Conservation (phyloP, 2,329 filamentous ascomycete species). For the Penicillium sp. region DNA sequence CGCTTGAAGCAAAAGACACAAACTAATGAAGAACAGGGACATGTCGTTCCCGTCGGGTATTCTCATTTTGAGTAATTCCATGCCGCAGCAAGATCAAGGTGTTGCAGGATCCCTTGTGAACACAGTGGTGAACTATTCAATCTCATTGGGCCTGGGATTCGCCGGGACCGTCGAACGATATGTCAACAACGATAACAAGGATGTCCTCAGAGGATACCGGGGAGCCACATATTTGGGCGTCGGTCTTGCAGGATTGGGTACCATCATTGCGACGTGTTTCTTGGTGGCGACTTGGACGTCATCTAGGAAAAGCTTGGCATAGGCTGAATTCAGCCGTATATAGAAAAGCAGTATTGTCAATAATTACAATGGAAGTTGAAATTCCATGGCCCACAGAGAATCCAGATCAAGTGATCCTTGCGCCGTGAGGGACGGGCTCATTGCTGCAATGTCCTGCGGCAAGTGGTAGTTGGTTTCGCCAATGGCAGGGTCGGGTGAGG, state of each 20-base stretch:
- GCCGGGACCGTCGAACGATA: constrained; percentile 60
- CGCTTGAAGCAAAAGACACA: neutral
- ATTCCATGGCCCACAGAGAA: constrained; percentile 12
- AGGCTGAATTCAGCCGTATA: neutral
- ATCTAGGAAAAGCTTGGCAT: constrained; percentile 2
- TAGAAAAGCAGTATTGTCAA: neutral
- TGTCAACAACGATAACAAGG: constrained; percentile 37
- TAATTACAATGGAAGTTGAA: constrained; percentile 7
- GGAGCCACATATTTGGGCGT: constrained; percentile 42
- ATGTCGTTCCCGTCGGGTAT: constrained; percentile 62
- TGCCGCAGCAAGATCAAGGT: constrained; percentile 48
- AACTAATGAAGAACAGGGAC: constrained; percentile 49
- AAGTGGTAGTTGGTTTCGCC: neutral
- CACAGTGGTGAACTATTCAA: constrained; percentile 65
- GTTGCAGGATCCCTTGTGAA: constrained; percentile 56
- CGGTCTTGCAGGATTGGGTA: constrained; percentile 26
- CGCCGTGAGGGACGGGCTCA: constrained; percentile 4
- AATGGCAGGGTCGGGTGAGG: neutral
- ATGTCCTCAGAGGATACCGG: constrained; percentile 39
- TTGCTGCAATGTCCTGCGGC: constrained; percentile 1
- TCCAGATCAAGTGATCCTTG: constrained; percentile 14
- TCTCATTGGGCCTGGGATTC: constrained; percentile 62
- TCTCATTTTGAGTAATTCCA: constrained; percentile 56
- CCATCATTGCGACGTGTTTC: constrained; percentile 18
- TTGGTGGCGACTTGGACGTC: constrained; percentile 11